Base-by-base conservation (phyloP, 208 protist species). In the Acanthamoeba comandoni region DNA sequence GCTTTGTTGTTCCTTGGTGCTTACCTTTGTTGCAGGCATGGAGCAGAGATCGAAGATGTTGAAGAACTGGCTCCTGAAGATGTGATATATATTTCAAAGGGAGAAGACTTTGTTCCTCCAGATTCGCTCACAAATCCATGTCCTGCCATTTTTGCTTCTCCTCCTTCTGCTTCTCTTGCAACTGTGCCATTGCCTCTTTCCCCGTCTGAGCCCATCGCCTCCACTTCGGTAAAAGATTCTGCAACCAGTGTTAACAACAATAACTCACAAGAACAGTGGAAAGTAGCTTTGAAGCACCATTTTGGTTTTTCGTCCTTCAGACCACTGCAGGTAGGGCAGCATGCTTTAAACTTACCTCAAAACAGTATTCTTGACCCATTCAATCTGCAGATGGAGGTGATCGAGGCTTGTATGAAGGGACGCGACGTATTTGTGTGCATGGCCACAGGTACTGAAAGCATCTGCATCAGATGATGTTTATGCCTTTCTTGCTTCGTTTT, bases 241-340 rank as follows among this genome's bases (percentile, higher is more conserved):
- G n/a, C n/a, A n/a, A n/a, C n/a, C n/a, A n/a, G n/a, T n/a, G n/a
- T n/a, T n/a, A n/a, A n/a, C n/a, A n/a, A n/a, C n/a, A n/a, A n/a
- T n/a, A n/a, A n/a, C n/a, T n/a, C n/a, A n/a, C n/a, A n/a, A n/a
- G n/a, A n/a, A n/a, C n/a, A n/a, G n/a, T n/a, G n/a, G 67, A 9
- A 75, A 75, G 22, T 75, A 39, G 12, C 67, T 75, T 4, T n/a
- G n/a, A 75, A 75, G 67, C 39, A 29, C 26, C 52, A 75, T 39
- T 75, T 75, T 75, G 67, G 67, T 39, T 75, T 53, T 22, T 43
- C 67, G 35, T 8, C 67, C 26, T 75, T 75, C 22, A 29, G 67
- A 7, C 67, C 67, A 4, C 67, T 75, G 12, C 67, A 75, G 67
- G 67, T 19, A 70, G 24, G 12, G 17, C 62, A 39, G 67, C 67